These are phyloP conservation scores for Myxozyma monticola DNA, from an alignment of 805 yeast species.

Conservation along the genomic window DNA sequence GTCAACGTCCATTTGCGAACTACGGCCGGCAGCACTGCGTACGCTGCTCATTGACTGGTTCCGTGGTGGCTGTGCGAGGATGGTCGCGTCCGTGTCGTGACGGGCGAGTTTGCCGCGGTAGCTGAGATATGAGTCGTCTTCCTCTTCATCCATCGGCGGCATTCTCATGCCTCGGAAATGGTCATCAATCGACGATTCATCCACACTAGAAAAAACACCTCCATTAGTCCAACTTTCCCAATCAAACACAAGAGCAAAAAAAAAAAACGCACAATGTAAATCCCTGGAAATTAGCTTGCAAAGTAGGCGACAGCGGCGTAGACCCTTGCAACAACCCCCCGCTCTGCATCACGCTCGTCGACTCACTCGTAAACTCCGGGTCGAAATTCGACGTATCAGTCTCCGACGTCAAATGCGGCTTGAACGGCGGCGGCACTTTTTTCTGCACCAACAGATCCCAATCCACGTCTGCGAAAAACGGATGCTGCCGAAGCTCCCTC, in stretches of 20 bases:
- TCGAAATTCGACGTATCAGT: slow-evolving; percentile 96
- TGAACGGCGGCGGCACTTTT: slow-evolving; percentile 93
- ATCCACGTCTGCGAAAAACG: slow-evolving; percentile 87
- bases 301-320: slow-evolving; percentile 89
- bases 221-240: not conserved
- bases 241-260: not conserved
- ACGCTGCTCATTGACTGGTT: not conserved
- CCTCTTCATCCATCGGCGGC: slow-evolving; percentile 5
- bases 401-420: slow-evolving; percentile 87
- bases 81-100: slow-evolving; percentile 8
- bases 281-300: slow-evolving; percentile 95
- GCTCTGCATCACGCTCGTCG: slow-evolving; percentile 71
- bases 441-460: slow-evolving; percentile 79
- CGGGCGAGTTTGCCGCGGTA: too few relatives aligned
- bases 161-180: slow-evolving; percentile 50
- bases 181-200: slow-evolving; percentile 89
- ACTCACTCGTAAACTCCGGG: slow-evolving; percentile 93
- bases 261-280: slow-evolving; percentile 57
- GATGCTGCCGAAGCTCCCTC: slow-evolving; percentile 85
- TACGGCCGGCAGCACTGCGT: not conserved
- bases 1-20: slow-evolving; percentile 8
- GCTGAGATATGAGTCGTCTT: not conserved
- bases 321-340: slow-evolving; percentile 41
- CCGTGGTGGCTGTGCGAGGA: not conserved
- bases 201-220: slow-evolving; percentile 57